A percentile compares a stretch with the other conserved stretches of the same genome.
phyloP scores from a whole-genome alignment of 805 yeast species.

The Komagataella mondaviorum region DNA sequence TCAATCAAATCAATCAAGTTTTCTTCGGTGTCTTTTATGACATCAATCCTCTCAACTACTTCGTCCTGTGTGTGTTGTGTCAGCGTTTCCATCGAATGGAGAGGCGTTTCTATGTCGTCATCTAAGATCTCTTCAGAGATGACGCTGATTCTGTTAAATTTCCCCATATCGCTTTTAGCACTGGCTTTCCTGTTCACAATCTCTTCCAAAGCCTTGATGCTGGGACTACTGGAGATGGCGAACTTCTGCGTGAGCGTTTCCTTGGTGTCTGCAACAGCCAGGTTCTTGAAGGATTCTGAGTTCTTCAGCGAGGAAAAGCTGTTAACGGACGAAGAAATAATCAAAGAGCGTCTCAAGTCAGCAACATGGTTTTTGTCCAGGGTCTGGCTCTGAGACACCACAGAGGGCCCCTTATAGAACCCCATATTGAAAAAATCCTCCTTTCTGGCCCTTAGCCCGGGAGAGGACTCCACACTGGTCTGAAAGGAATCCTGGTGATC shows the following conservation, averaged over 20 bases:
- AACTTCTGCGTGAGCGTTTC: constrained; percentile 18
- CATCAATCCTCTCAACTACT: background rate
- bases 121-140: background rate
- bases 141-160: background rate
- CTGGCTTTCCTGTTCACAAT: constrained; percentile 15
- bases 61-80: background rate
- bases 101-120: background rate
- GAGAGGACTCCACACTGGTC: constrained; percentile 19
- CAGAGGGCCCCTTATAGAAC: constrained; percentile 4
- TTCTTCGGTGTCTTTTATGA: background rate
- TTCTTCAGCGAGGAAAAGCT: background rate
- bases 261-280: background rate
- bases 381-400: background rate
- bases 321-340: constrained; percentile 16
- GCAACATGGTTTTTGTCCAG: constrained; percentile 12
- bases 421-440: background rate
- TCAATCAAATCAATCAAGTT: constrained; percentile 3
- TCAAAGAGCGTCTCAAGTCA: constrained; percentile 16
- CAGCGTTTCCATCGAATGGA: background rate
- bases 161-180: constrained; percentile 1
- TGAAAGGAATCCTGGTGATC: constrained; percentile 23
- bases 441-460: constrained; percentile 1
- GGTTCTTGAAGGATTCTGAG: background rate
- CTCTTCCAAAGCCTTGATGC: constrained; percentile 19
- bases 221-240: constrained; percentile 21